Base-by-base conservation (phyloP, 441 rosid species). In the Breynia disticha region DNA sequence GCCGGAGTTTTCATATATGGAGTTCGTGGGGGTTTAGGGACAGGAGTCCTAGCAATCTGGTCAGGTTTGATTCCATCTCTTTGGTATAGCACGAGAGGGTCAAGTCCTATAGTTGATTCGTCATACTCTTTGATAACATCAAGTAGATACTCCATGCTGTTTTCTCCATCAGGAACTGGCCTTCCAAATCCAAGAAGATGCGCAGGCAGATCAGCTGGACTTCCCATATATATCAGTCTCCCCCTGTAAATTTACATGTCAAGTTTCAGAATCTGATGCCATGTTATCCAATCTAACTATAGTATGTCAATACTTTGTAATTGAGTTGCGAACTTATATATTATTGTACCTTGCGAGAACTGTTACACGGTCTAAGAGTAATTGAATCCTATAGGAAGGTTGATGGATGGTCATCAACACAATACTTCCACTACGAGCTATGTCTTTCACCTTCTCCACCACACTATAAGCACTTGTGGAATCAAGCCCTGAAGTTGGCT, bases 331-430 rank as follows among this genome's bases (percentile, higher is more conserved):
- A 28, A 28, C 8, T 28, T 28, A 9, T 28, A 28, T 20, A 16
- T n/a, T n/a, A n/a, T 2, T 9, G 4, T 71, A 83, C 90, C 86
- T 78, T 38, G 91, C 86, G 54, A 90, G 73, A 59, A 84, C 66
- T 6, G 76, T 73, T 52, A 86, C 81, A 16, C 81, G 78, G 59
- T 86, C 97, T 11, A 90, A 65, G 66, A 86, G 80, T 72, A 81
- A 69, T 28, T 82, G 74, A 57, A 86, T 84, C 59, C 97, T 62
- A 62, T 52, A 69, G 59, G 95, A 86, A 64, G 97, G 97, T 61
- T 90, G 97, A 63, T 84, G 95, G 24, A 86, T 83, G 16, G 97
- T 80, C 93, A 86, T 83, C 57, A 86, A 74, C 16, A 86, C 93
- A 4, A 86, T 76, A 67, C 95, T 83, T 10, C 93, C 95, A 14